Base-by-base conservation (phyloP, 2,329 filamentous ascomycete species). In the Beauveria varroae region DNA sequence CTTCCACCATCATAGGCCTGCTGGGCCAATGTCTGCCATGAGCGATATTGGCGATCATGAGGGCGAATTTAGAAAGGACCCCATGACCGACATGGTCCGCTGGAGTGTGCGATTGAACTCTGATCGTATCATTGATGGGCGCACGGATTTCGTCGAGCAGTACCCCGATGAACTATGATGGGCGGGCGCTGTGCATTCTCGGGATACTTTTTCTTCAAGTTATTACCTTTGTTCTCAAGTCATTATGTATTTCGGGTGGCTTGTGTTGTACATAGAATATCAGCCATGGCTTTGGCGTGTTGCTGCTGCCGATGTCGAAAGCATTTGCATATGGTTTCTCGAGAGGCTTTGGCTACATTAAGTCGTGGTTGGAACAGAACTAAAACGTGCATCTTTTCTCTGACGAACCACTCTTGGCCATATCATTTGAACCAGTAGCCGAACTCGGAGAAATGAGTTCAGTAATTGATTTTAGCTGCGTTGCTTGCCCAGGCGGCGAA, bases 1-100 rank as follows among this genome's bases (percentile, higher is more conserved):
- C 3, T 79, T 83, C 65, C 73, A 78, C n/a, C 76, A 79, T 18
- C 76, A 80, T 63, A 70, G 76, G 1, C 67, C 73, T 0, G 72
- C 71, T 0, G 80, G 79, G 1, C 67, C 67, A 1, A 68, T 66
- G 46, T 67, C 60, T 9, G 64, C 66, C 2, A 68, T 67, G 46
- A 78, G 75, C 58, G 73, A 79, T 51, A 78, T 78, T 46, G 66
- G 67, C 1, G 64, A 71, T 3, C 69, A 75, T 28, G 70, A 67
- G 0, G 68, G 67, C 0, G 72, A 67, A 1, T 72, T 66, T 22
- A 68, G 70, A 49, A 68, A 73, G 0, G 63, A 64, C 20, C 66
- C 68, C 6, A 62, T 64, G 49, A 77, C 75, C 0, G 67, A 71
- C 28, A 74, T 75, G 62, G 61, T 78, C 1, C 66, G 76, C 49